Conservation (phyloP, 306 rosid species). For the Cicer pinnatifidum region DNA sequence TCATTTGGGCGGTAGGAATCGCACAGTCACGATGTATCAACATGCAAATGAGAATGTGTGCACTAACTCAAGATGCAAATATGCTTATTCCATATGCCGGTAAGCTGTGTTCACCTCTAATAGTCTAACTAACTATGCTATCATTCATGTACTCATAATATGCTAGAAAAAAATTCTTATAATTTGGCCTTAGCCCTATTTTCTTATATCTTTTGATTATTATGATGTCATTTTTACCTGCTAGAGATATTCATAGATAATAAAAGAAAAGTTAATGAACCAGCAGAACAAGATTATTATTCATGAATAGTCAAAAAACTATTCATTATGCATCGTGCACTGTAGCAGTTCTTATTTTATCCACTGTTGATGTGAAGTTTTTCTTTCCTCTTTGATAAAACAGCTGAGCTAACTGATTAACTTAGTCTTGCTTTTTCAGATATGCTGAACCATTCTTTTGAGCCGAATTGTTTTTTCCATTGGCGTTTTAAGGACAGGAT, state of each 20-base stretch:
- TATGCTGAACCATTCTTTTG: constrained; percentile 94
- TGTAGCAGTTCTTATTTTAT: constrained; percentile 7
- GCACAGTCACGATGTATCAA: constrained; percentile 90
- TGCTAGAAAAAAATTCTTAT: neutral
- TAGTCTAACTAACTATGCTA: constrained; percentile 28
- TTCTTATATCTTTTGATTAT: constrained; percentile 1
- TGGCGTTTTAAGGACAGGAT: constrained; percentile 97
- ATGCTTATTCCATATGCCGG: constrained; percentile 95
- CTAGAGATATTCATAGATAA: neutral
- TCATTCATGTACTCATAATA: neutral
- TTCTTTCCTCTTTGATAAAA: neutral
- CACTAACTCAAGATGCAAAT: constrained; percentile 78
- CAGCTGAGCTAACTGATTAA: constrained; percentile 37
- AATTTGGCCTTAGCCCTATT: neutral
- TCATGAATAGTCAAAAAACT: neutral
- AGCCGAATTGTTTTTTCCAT: constrained; percentile 93
- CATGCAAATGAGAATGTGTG: constrained; percentile 78
- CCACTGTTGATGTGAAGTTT: neutral
- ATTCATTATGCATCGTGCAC: constrained; percentile 12
- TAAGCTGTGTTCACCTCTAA: constrained; percentile 43
- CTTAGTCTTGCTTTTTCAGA: constrained; percentile 58
- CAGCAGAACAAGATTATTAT: constrained; percentile 15
- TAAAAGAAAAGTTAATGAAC: constrained; percentile 27
- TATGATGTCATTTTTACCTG: constrained; percentile 13
- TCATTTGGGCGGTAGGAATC: constrained; percentile 87